Conservation (phyloP, 179 eudicot genomes). For the Kewa caespitosa region DNA sequence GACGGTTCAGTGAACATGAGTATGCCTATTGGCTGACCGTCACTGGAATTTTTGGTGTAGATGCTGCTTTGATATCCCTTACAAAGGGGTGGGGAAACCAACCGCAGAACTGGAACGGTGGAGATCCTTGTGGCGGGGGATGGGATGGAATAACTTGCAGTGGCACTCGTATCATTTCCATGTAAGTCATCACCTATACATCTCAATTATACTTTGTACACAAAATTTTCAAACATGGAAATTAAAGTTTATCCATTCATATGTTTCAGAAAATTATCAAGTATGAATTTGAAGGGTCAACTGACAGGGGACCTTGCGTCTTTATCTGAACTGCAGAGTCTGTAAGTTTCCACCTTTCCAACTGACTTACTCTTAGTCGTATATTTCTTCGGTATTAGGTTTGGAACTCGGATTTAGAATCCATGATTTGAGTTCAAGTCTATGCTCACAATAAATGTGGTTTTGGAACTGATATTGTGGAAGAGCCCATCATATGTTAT, state of each 20-base stretch:
- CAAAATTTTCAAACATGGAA: background rate
- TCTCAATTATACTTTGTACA: background rate
- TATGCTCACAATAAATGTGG: no score
- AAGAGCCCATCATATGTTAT: background rate
- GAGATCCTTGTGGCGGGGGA: constrained; percentile 40
- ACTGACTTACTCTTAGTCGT: background rate
- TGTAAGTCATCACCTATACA: constrained; percentile 27
- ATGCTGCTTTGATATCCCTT: constrained; percentile 30
- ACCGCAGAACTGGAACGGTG: constrained; percentile 35
- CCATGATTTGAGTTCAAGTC: no score
- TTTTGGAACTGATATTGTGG: no score
- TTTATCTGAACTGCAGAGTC: constrained; percentile 30
- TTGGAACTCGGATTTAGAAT: background rate
- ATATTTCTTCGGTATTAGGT: background rate
- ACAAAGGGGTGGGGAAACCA: constrained; percentile 25
- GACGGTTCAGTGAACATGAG: background rate
- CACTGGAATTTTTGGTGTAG: constrained; percentile 21
- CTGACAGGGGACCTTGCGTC: constrained; percentile 36
- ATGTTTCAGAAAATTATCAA: constrained; percentile 37
- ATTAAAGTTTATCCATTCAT: background rate
- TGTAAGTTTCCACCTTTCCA: constrained; percentile 32
- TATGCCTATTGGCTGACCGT: background rate
- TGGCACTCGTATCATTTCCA: constrained; percentile 25
- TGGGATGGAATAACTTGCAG: constrained; percentile 43
- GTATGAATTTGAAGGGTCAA: constrained; percentile 34